A percentile compares a stretch with the other conserved stretches of the same genome.
Evolutionary conservation across 2,329 filamentous ascomycete genomes (phyloP).

Genomic region (Claviceps sorghi): DNA sequence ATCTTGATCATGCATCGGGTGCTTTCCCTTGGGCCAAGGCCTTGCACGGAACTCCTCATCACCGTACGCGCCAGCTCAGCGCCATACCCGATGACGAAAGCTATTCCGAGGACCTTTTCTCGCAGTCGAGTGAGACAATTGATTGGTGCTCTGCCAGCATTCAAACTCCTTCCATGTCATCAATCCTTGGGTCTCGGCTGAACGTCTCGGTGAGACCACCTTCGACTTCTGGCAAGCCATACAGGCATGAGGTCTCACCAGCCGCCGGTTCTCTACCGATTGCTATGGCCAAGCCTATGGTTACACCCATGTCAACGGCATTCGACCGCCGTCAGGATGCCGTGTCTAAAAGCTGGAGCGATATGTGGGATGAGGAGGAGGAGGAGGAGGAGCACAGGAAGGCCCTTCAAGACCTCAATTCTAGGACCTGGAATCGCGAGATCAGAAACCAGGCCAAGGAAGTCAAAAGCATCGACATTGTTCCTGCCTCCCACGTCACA

Average conservation of each 20-base stretch:
- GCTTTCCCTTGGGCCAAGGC: constrained; percentile 94
- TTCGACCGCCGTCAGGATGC: constrained; percentile 64
- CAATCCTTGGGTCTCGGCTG: constrained; percentile 69
- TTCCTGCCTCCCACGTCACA: constrained; percentile 14
- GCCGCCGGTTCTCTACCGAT: constrained; percentile 63
- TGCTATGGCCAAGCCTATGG: constrained; percentile 60
- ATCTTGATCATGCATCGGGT: constrained; percentile 49
- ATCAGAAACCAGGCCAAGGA: constrained; percentile 31
- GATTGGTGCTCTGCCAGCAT: constrained; percentile 69
- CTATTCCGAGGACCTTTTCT: constrained; percentile 76
- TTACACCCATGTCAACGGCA: constrained; percentile 59
- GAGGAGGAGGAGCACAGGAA: constrained; percentile 52
- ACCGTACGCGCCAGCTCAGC: constrained; percentile 67
- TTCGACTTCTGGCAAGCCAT: constrained; percentile 32
- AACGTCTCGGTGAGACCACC: constrained; percentile 69
- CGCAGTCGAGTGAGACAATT: constrained; percentile 54
- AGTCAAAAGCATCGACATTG: constrained; percentile 9
- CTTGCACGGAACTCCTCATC: constrained; percentile 57
- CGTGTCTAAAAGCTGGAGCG: constrained; percentile 98
- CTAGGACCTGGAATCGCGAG: constrained; percentile 66
- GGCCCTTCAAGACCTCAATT: constrained; percentile 49
- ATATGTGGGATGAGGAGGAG: constrained; percentile 94
- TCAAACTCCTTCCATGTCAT: constrained; percentile 69
- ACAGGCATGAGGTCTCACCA: constrained; percentile 33
- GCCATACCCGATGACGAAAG: constrained; percentile 68